A percentile compares a stretch with the other conserved stretches of the same genome.
phyloP scores from a whole-genome alignment of 2,329 filamentous ascomycete species.

The Claviceps spartinae region DNA sequence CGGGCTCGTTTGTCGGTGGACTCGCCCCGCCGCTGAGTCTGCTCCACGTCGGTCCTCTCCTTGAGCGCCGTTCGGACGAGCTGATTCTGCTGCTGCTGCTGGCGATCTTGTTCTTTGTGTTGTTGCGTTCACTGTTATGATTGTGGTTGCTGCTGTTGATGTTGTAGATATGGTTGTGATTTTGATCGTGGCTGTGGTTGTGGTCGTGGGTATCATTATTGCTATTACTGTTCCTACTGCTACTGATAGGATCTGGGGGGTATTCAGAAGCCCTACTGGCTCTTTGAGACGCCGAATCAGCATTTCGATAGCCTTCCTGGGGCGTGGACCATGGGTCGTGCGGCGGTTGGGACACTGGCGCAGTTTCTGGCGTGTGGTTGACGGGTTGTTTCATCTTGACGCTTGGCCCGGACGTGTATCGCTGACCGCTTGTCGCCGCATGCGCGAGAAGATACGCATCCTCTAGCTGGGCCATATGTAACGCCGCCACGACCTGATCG shows the following conservation, averaged over 20 bases:
- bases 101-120: neutral
- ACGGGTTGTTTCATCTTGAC: constrained; percentile 12
- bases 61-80: neutral
- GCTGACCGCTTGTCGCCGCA: constrained; percentile 8
- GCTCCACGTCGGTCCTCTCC: neutral
- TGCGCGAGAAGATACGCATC: constrained; percentile 5
- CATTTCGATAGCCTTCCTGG: constrained; percentile 17
- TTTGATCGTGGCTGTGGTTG: neutral
- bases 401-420: constrained; percentile 13
- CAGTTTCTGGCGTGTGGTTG: constrained; percentile 13
- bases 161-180: neutral
- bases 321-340: constrained; percentile 17
- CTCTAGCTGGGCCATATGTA: constrained; percentile 4
- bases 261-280: constrained; percentile 4
- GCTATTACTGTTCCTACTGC: neutral
- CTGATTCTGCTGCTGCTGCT: neutral
- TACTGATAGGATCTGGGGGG: constrained; percentile 3
- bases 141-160: neutral
- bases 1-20: constrained; percentile 1
- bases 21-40: constrained; percentile 7
- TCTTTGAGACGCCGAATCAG: neutral
- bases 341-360: constrained; percentile 16
- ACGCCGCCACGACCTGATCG: neutral
- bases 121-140: neutral
- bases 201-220: neutral